Conservation (phyloP, 352 stramenopile genomes). For the Pythium myriotylum region DNA sequence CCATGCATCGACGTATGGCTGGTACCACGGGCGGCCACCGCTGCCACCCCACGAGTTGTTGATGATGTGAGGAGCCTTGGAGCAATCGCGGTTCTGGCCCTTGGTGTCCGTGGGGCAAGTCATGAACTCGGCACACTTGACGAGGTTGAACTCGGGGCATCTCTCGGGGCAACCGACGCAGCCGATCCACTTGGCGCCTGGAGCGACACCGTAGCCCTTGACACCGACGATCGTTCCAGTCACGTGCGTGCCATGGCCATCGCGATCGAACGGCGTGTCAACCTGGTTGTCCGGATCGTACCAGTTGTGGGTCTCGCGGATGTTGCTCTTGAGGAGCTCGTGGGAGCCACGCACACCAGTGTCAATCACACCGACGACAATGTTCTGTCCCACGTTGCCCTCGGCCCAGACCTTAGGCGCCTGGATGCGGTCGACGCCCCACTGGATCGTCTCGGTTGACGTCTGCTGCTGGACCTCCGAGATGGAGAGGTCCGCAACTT, state of each 20-base stretch:
- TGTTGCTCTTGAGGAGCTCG: slow-evolving; percentile 20
- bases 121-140: slow-evolving; percentile 32
- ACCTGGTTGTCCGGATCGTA: slow-evolving; percentile 34
- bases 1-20: slow-evolving; percentile 27
- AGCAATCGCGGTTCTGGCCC: slow-evolving; percentile 36
- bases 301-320: slow-evolving; percentile 25
- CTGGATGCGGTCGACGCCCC: slow-evolving; percentile 27
- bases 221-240: slow-evolving; percentile 34
- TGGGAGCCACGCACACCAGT: slow-evolving; percentile 36
- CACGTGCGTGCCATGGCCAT: slow-evolving; percentile 40
- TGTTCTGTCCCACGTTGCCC: slow-evolving; percentile 23
- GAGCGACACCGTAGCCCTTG: slow-evolving; percentile 33
- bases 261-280: slow-evolving; percentile 25
- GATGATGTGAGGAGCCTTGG: slow-evolving; percentile 40
- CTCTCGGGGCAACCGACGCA: slow-evolving; percentile 23
- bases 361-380: slow-evolving; percentile 35
- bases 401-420: slow-evolving; percentile 28
- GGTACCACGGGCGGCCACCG: slow-evolving; percentile 8
- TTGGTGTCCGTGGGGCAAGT: slow-evolving; percentile 25
- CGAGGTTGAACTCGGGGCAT: slow-evolving; percentile 26
- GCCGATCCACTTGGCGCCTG: slow-evolving; percentile 34
- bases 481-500: slow-evolving; percentile 2
- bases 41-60: slow-evolving; percentile 39
- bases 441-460: slow-evolving; percentile 20
- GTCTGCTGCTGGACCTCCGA: slow-evolving; percentile 1